Evolutionary conservation across 441 rosid species (phyloP).

Genomic region (Populus hybrid): DNA sequence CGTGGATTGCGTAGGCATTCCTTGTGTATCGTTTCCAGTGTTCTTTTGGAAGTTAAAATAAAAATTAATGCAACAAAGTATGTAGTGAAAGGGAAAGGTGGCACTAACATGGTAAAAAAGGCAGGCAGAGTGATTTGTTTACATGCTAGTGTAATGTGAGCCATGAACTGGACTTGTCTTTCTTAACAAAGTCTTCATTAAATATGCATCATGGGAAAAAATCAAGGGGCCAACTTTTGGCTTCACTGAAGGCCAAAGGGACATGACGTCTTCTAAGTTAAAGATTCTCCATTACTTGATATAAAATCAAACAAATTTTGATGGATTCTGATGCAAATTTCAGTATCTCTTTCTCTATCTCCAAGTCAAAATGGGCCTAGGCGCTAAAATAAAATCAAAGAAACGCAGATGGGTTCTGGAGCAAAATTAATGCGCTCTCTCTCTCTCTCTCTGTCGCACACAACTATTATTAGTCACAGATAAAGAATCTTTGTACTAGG

Average conservation of each 20-base stretch:
- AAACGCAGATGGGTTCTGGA: constrained; percentile 11
- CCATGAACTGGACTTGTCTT: constrained; percentile 44
- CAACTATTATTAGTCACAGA: constrained; percentile 27
- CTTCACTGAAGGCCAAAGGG: constrained; percentile 44
- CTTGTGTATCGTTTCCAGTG: not conserved
- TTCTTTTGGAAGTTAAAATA: not conserved
- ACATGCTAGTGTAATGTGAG: constrained; percentile 41
- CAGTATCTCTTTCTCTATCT: constrained; percentile 14
- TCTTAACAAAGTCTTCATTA: too few relatives aligned
- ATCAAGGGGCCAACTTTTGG: constrained; percentile 41
- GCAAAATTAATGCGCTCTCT: constrained; percentile 19
- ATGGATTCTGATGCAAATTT: constrained; percentile 59
- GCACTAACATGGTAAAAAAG: constrained; percentile 67
- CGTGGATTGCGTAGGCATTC: constrained; percentile 40
- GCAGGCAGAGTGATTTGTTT: constrained; percentile 24
- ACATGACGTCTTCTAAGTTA: constrained; percentile 47
- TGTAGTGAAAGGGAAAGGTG: constrained; percentile 30
- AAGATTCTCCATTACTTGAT: constrained; percentile 47
- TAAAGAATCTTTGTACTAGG: constrained; percentile 36
- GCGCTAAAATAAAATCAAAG: constrained; percentile 21
- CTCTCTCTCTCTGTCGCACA: constrained; percentile 25
- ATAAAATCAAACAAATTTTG: constrained; percentile 30
- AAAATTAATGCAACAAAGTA: constrained; percentile 7
- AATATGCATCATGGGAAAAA: constrained; percentile 24
- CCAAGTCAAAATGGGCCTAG: not conserved